phyloP scores from a whole-genome alignment of 768 basidiomycete species.

The Rhodotorula sphaerocarpa region DNA sequence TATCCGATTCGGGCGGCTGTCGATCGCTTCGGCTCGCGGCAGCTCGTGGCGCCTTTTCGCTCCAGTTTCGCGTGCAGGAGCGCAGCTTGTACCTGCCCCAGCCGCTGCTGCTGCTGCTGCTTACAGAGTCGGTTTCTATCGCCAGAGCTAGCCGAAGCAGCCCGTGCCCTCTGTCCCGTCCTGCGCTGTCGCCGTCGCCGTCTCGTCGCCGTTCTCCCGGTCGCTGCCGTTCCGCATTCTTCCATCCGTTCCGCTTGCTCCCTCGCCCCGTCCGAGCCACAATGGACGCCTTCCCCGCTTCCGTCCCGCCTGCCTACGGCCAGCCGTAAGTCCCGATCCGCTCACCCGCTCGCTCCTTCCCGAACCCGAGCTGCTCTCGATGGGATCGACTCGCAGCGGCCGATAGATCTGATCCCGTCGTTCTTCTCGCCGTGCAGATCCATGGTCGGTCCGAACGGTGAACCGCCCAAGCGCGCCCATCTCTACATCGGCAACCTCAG shows the following conservation, averaged over 20 bases:
- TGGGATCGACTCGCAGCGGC: no score
- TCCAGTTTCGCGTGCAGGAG: no score
- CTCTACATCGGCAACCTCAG: slow-evolving; percentile 98
- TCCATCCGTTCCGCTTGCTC: neutral
- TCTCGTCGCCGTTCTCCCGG: neutral
- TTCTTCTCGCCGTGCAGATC: neutral
- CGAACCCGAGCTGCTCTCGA: no score
- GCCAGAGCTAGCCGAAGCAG: no score
- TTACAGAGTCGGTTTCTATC: no score
- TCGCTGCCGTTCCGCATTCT: neutral
- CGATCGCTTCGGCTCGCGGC: no score
- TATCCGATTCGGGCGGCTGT: no score
- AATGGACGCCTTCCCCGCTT: slow-evolving; percentile 27
- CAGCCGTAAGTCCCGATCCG: neutral
- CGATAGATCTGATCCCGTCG: no score
- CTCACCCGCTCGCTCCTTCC: neutral
- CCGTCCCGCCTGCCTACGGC: slow-evolving; percentile 12
- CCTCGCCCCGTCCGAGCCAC: neutral
- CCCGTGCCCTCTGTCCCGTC: no score
- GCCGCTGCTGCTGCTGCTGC: no score
- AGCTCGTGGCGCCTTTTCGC: no score
- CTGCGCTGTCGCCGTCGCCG: neutral
- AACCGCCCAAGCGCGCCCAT: slow-evolving; percentile 58
- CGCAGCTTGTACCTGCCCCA: no score
- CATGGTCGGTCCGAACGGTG: slow-evolving; percentile 13